Evolutionary conservation across 2,329 filamentous ascomycete species (phyloP), one percentile per base, ranked within the genome.

Genomic region (Trichoderma atroviride): DNA sequence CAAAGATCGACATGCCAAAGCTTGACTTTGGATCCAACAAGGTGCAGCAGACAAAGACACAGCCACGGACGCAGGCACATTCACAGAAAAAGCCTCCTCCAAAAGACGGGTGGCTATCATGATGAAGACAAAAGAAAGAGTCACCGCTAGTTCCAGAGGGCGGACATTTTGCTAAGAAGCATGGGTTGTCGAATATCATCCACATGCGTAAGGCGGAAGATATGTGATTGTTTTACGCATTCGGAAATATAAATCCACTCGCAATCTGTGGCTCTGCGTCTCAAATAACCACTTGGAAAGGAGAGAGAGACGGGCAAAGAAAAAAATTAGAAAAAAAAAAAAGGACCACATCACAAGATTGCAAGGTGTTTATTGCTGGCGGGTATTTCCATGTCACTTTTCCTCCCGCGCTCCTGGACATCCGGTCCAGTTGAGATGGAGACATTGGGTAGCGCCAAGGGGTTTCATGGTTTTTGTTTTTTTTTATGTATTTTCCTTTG

Each of bases 1-100:
- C 89, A 14, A 88, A 85, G 78, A 80, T 92, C 71, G 88, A 90
- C 73, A 87, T 88, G 73, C 86, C 86, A 11, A 84, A 81, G 74
- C 80, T 89, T 70, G 85, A 87, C 74, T 83, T 88, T 72, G 81
- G 79, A 7, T 74, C 81, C 29, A 80, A 81, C 56, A 75, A 74
- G 47, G 22, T 50, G n/a, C 47, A 50, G 40, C 40, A 43, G 40
- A n/a, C 40, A 43, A 43, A 43, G 40, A 43, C 40, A 43, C 40
- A 43, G 47, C 19, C 47, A 50, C 47, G 22, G 47, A 24, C 47
- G 24, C 47, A 50, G 47, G 11, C 47, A n/a, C 40, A 43, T 43
- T 43, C 40, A 50, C 47, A 50, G 75, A 73, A 74, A 60, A 73
- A 74, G 52, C 72, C 71, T 53, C 74, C 74, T 56, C 76, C 75